These are phyloP conservation scores for Neurospora discreta DNA, from an alignment of 495 filamentous ascomycete species.

Conservation along the genomic window DNA sequence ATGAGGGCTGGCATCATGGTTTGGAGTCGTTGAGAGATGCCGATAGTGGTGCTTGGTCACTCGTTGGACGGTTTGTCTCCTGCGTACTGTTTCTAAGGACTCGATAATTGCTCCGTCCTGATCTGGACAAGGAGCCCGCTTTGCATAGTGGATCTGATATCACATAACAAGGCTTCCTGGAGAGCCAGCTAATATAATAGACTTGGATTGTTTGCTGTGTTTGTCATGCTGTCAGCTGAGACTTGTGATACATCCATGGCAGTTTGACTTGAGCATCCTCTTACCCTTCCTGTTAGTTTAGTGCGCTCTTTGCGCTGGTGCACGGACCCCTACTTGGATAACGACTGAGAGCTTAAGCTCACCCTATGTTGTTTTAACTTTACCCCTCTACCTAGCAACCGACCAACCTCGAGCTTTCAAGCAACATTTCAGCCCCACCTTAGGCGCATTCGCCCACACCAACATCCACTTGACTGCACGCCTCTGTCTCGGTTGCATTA, in stretches of 20 bases:
- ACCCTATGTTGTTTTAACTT: not conserved
- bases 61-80: not conserved
- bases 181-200: not conserved
- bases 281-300: not conserved
- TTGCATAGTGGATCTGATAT: not conserved
- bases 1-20: not conserved
- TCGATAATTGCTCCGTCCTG: not conserved
- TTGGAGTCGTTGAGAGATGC: slow-evolving; percentile 9
- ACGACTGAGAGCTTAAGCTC: not conserved
- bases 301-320: not conserved
- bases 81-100: slow-evolving; percentile 1
- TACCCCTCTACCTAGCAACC: not conserved
- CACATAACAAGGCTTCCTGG: not conserved
- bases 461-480: not conserved
- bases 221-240: not conserved
- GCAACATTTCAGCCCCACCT: not conserved
- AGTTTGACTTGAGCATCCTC: not conserved
- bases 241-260: not conserved
- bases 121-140: not conserved
- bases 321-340: not conserved
- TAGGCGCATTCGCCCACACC: not conserved
- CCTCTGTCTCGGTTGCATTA: not conserved
- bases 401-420: not conserved
- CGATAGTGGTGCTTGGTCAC: not conserved
- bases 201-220: not conserved